These are phyloP conservation scores for Aspergillus fumigatiaffinis DNA, from an alignment of 2,329 filamentous ascomycete species.

Conservation along the genomic window DNA sequence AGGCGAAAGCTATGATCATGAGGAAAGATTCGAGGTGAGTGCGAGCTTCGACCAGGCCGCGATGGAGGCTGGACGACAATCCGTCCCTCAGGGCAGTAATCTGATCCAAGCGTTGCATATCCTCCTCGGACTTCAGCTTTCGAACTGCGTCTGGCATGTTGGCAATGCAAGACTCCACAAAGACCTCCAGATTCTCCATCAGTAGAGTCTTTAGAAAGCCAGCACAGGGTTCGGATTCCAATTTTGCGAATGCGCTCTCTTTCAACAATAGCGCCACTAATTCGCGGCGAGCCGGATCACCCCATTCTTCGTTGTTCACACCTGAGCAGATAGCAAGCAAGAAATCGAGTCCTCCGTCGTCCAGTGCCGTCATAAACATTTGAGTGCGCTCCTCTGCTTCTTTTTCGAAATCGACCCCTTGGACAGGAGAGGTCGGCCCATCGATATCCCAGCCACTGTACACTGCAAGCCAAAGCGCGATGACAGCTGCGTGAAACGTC, in stretches of 20 bases:
- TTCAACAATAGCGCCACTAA: slow-evolving; percentile 79
- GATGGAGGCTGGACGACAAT: slow-evolving; percentile 37
- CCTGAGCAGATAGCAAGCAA: slow-evolving; percentile 81
- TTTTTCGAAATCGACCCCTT: slow-evolving; percentile 59
- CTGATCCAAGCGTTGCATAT: slow-evolving; percentile 62
- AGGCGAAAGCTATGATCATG: slow-evolving; percentile 86
- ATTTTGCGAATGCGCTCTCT: slow-evolving; percentile 66
- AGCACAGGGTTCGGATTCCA: slow-evolving; percentile 66
- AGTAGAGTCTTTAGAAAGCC: slow-evolving; percentile 67
- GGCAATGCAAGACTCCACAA: slow-evolving; percentile 88
- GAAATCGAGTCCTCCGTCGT: slow-evolving; percentile 90
- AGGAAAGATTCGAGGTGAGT: slow-evolving; percentile 82
- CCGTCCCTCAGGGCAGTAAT: slow-evolving; percentile 45
- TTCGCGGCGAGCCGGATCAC: slow-evolving; percentile 78
- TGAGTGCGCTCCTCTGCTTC: slow-evolving; percentile 70
- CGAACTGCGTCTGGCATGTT: slow-evolving; percentile 92
- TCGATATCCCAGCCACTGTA: slow-evolving; percentile 89
- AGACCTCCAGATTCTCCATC: slow-evolving; percentile 78
- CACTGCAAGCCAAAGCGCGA: slow-evolving; percentile 85
- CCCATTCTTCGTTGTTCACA: slow-evolving; percentile 75
- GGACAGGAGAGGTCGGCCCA: slow-evolving; percentile 55
- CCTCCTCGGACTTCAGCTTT: slow-evolving; percentile 80
- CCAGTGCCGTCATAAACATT: slow-evolving; percentile 70
- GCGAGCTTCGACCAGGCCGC: slow-evolving; percentile 38
- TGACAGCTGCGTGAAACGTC: slow-evolving; percentile 73